phyloP scores from a whole-genome alignment of 176 grass and related monocot species.

The Phyllostachys edulis region DNA sequence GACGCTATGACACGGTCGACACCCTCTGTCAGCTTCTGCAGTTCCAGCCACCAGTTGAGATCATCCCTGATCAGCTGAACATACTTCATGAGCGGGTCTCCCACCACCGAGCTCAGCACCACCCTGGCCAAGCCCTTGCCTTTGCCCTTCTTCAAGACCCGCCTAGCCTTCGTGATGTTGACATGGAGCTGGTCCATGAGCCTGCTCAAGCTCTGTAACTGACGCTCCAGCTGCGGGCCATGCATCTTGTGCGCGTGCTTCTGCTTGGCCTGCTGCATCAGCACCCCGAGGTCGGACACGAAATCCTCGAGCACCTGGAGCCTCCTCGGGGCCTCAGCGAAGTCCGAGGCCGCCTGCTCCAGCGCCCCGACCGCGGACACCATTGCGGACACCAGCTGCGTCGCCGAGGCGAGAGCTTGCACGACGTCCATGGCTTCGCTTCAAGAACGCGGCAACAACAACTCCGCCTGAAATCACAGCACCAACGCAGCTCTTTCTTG shows the following conservation, averaged over 20 bases:
- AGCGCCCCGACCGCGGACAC: conserved; percentile 47
- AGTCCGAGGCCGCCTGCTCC: conserved; percentile 56
- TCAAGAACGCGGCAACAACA: background rate
- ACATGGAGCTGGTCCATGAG: conserved; percentile 43
- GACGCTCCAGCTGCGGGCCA: conserved; percentile 46
- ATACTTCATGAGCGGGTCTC: conserved; percentile 56
- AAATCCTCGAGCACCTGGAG: conserved; percentile 65
- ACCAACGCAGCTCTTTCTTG: background rate
- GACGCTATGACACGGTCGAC: conserved; percentile 37
- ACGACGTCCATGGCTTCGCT: conserved; percentile 44
- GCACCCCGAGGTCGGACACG: conserved; percentile 45
- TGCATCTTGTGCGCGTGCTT: conserved; percentile 56
- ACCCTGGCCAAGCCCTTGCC: conserved; percentile 51
- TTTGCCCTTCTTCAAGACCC: conserved; percentile 53
- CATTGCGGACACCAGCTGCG: conserved; percentile 63
- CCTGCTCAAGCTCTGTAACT: conserved; percentile 54
- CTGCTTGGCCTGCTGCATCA: conserved; percentile 48
- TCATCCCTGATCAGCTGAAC: conserved; percentile 64
- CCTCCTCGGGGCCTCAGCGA: conserved; percentile 53
- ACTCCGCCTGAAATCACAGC: background rate
- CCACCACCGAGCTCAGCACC: conserved; percentile 59
- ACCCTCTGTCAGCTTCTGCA: conserved; percentile 51
- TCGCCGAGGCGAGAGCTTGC: conserved; percentile 51
- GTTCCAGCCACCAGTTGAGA: conserved; percentile 72
- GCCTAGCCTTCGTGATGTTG: conserved; percentile 54